These are phyloP conservation scores for Eremothecium coryli DNA, from an alignment of 1,139 yeast genomes.

Conservation along the genomic window DNA sequence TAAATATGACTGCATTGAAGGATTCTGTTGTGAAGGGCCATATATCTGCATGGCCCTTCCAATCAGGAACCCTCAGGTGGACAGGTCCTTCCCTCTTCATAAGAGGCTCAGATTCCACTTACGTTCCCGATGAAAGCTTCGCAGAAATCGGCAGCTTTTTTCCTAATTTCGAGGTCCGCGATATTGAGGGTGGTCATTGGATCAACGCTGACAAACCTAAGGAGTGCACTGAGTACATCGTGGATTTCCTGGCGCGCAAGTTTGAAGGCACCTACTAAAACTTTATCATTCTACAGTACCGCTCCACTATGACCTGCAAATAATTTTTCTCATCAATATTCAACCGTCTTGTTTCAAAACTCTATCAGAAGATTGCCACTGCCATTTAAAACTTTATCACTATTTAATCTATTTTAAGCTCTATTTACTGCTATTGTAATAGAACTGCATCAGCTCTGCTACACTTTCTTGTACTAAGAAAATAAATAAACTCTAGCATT, in stretches of 20 bases:
- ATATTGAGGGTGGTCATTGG: conserved; percentile 88
- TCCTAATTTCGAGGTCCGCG: conserved; percentile 67
- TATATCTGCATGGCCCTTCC: conserved; percentile 73
- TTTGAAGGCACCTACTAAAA: too few species aligned
- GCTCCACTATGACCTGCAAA: too few species aligned
- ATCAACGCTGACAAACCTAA: conserved; percentile 69
- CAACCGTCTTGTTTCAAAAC: too few species aligned
- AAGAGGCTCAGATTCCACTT: conserved; percentile 67
- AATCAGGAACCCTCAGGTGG: conserved; percentile 46
- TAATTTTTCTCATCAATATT: too few species aligned
- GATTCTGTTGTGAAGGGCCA: conserved; percentile 54
- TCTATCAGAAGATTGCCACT: too few species aligned
- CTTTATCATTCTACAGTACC: too few species aligned
- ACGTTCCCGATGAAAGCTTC: conserved; percentile 78
- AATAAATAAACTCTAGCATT: too few species aligned
- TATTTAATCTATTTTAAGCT: too few species aligned
- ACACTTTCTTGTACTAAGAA: too few species aligned
- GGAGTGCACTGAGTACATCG: conserved; percentile 52
- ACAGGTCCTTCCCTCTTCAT: conserved; percentile 68
- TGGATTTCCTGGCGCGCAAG: conserved; percentile 47
- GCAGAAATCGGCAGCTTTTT: conserved; percentile 69
- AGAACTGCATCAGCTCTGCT: too few species aligned
- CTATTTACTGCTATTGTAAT: too few species aligned
- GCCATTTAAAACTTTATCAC: too few species aligned
- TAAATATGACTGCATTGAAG: conserved; percentile 64